Evolutionary conservation across 257 asterid genomes (phyloP).

Genomic region (Gardenia jasminoides): DNA sequence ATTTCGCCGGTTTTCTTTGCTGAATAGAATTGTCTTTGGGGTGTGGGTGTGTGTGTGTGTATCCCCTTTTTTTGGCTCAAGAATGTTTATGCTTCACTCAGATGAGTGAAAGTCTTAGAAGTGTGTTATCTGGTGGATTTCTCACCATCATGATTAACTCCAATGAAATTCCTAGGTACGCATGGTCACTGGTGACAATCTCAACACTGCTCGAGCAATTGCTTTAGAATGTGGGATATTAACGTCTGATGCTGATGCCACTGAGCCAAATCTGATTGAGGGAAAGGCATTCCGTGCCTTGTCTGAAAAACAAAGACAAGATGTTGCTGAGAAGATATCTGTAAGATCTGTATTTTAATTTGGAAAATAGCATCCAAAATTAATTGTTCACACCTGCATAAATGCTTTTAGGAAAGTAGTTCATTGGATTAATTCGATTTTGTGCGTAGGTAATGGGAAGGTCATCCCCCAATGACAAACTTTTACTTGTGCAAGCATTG

Average conservation of each 20-base stretch:
- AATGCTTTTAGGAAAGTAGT: background rate
- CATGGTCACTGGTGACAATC: slow-evolving; percentile 97
- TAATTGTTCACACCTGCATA: background rate
- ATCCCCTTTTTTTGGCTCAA: background rate
- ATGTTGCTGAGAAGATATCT: slow-evolving; percentile 81
- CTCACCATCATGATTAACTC: background rate
- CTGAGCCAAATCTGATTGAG: slow-evolving; percentile 86
- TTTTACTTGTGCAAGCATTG: slow-evolving; percentile 92
- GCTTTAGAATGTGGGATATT: slow-evolving; percentile 96
- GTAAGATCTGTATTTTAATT: slow-evolving; percentile 42
- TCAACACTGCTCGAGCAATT: slow-evolving; percentile 88
- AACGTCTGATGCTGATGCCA: slow-evolving; percentile 64
- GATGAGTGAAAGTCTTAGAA: background rate
- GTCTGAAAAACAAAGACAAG: slow-evolving; percentile 57
- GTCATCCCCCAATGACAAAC: slow-evolving; percentile 95
- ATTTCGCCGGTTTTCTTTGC: background rate
- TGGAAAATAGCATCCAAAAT: background rate
- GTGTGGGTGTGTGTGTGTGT: too few species aligned
- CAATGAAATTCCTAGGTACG: slow-evolving; percentile 57
- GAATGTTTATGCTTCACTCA: background rate
- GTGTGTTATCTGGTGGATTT: background rate
- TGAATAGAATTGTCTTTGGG: too few species aligned
- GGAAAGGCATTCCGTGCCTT: slow-evolving; percentile 72
- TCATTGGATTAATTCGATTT: background rate
- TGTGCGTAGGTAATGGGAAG: slow-evolving; percentile 87